phyloP scores from a whole-genome alignment of 106 monocot genomes.

The Vanilla planifolia region DNA sequence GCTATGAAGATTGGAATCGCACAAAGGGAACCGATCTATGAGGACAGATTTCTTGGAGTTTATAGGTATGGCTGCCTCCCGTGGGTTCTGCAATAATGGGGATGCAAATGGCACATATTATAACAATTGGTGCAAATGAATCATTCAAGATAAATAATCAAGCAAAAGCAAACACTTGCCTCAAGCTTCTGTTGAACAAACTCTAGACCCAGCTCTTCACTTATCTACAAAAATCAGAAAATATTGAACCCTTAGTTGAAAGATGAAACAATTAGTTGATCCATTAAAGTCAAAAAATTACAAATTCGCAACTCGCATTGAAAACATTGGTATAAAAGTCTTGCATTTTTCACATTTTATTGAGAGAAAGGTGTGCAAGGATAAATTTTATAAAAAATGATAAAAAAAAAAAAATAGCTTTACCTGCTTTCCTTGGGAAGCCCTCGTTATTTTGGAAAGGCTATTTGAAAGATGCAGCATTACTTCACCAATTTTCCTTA shows the following conservation, averaged over 20 bases:
- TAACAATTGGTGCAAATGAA: neutral
- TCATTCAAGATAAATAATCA: neutral
- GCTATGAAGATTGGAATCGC: constrained; percentile 42
- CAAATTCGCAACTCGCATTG: too few species aligned
- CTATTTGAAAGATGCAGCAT: constrained; percentile 55
- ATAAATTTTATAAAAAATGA: neutral
- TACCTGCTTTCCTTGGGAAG: constrained; percentile 45
- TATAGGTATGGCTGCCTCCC: constrained; percentile 14
- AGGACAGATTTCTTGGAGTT: constrained; percentile 43
- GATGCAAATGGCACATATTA: neutral
- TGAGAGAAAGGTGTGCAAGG: too few species aligned
- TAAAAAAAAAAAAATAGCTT: neutral
- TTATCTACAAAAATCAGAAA: constrained; percentile 21
- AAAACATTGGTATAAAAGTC: too few species aligned
- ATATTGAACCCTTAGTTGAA: too few species aligned
- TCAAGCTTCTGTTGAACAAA: constrained; percentile 24
- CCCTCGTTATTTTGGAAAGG: constrained; percentile 44
- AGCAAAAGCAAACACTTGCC: constrained; percentile 15
- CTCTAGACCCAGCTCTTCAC: constrained; percentile 19
- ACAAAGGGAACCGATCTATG: constrained; percentile 26
- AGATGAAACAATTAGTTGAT: too few species aligned
- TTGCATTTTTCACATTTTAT: too few species aligned
- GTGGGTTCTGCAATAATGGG: constrained; percentile 10
- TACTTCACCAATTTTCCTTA: constrained; percentile 57
- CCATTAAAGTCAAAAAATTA: too few species aligned